A percentile compares a stretch with the other conserved stretches of the same genome.
Conservation (phyloP, 768 basidiomycete genomes). For the Lactifluus hygrophoroides region DNA sequence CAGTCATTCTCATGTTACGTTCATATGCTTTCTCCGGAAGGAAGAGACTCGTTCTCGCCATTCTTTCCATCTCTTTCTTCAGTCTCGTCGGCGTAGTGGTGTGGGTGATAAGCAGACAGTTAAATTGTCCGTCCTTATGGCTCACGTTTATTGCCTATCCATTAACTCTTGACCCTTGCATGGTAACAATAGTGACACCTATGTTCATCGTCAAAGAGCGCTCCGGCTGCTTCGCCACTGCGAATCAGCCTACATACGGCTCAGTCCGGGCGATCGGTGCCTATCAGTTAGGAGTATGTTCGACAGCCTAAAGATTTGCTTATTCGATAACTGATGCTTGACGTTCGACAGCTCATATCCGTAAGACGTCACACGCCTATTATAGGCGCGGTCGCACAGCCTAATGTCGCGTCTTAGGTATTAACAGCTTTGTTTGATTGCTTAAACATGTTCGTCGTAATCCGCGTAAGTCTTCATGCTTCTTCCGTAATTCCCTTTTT, state of each 20-base stretch:
- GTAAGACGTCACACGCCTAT: not conserved
- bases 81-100: not conserved
- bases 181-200: not conserved
- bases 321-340: not conserved
- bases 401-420: not conserved
- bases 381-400: not conserved
- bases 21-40: constrained; percentile 16
- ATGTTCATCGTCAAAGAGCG: not conserved
- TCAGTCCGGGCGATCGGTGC: not conserved
- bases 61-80: not conserved
- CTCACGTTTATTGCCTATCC: not conserved
- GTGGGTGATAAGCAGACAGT: constrained; percentile 6
- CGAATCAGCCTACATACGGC: not conserved
- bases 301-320: too few relatives aligned
- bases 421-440: constrained; percentile 5
- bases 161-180: not conserved
- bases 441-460: constrained; percentile 7
- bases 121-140: not conserved
- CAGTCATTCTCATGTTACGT: constrained; percentile 18
- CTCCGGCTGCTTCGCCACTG: constrained; percentile 7
- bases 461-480: not conserved
- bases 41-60: not conserved
- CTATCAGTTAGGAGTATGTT: constrained; percentile 15
- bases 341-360: not conserved
- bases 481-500: not conserved